Conservation (phyloP, 2,329 filamentous ascomycete species). For the Xylariaceae sp. region DNA sequence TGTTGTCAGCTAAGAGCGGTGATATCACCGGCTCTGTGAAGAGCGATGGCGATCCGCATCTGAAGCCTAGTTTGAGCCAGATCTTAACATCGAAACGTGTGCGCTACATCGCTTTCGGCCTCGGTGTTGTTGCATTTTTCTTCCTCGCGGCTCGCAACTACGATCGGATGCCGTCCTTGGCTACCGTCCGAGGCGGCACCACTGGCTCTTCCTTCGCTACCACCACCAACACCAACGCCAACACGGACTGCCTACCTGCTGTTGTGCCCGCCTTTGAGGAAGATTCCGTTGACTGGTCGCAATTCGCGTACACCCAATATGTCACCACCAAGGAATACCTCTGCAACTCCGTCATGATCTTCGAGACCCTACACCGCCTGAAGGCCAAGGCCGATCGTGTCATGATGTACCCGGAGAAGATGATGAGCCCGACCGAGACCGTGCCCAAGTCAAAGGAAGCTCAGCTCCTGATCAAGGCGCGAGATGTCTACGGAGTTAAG, state of each 20-base stretch:
- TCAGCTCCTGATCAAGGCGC: slow-evolving; percentile 37
- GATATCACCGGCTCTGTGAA: slow-evolving; percentile 19
- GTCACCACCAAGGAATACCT: slow-evolving; percentile 43
- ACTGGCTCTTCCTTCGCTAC: slow-evolving; percentile 4
- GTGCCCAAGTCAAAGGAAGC: slow-evolving; percentile 29
- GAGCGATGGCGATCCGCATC: slow-evolving; percentile 13
- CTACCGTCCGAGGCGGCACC: slow-evolving; percentile 23
- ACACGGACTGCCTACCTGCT: slow-evolving; percentile 23
- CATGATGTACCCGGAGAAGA: slow-evolving; percentile 41
- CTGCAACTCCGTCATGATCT: slow-evolving; percentile 48
- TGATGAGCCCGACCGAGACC: slow-evolving; percentile 33
- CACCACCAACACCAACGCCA: slow-evolving; percentile 15
- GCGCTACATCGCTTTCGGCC: slow-evolving; percentile 26
- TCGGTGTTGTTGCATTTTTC: slow-evolving; percentile 25
- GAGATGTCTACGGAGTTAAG: slow-evolving; percentile 41
- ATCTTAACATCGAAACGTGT: slow-evolving; percentile 35
- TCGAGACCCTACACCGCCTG: slow-evolving; percentile 39
- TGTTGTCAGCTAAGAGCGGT: slow-evolving; percentile 24
- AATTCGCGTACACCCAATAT: slow-evolving; percentile 46
- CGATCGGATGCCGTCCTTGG: slow-evolving; percentile 27
- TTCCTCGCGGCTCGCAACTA: slow-evolving; percentile 30
- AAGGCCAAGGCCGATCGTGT: slow-evolving; percentile 40
- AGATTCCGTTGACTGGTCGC: slow-evolving; percentile 36
- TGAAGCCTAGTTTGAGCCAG: slow-evolving; percentile 33
- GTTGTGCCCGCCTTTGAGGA: slow-evolving; percentile 23